These are phyloP conservation scores for Mortierella sp. DNA, from an alignment of 371 early-diverging fungal species.

Conservation along the genomic window DNA sequence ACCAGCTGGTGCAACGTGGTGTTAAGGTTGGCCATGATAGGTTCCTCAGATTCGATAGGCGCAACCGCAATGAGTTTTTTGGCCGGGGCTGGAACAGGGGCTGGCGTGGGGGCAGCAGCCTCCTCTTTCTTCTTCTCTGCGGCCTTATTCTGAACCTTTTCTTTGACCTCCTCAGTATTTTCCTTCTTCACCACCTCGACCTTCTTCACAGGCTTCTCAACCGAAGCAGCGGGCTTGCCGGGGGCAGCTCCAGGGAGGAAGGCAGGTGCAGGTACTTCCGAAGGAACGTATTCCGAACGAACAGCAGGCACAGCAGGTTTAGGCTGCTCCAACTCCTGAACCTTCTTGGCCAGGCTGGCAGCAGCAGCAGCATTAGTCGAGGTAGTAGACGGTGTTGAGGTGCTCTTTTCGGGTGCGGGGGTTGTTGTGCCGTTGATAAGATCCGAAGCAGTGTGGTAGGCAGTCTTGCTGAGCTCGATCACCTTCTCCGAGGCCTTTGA, in stretches of 20 bases:
- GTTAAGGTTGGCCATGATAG: slow-evolving; percentile 53
- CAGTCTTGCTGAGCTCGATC: slow-evolving; percentile 46
- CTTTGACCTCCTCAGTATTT: slow-evolving; percentile 26
- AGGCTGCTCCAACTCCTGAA: slow-evolving; percentile 50
- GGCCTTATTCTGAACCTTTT: slow-evolving; percentile 26
- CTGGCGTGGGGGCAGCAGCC: background rate
- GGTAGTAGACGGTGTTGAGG: too few relatives aligned
- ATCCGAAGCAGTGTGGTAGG: slow-evolving; percentile 41
- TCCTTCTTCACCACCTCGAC: slow-evolving; percentile 12
- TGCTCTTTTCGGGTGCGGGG: slow-evolving; percentile 42
- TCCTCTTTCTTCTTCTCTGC: slow-evolving; percentile 27
- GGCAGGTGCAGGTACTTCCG: slow-evolving; percentile 35
- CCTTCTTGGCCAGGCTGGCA: slow-evolving; percentile 38
- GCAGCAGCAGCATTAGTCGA: slow-evolving; percentile 2
- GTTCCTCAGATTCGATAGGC: slow-evolving; percentile 51
- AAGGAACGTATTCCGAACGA: slow-evolving; percentile 44
- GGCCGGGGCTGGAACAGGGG: slow-evolving; percentile 12
- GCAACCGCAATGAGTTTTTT: slow-evolving; percentile 47
- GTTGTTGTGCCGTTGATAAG: slow-evolving; percentile 54
- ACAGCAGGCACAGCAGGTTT: slow-evolving; percentile 43
- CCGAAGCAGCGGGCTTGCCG: slow-evolving; percentile 24
- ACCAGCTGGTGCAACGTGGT: slow-evolving; percentile 48
- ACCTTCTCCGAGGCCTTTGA: slow-evolving; percentile 27
- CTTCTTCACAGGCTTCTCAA: slow-evolving; percentile 8
- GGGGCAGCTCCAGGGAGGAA: slow-evolving; percentile 47